phyloP scores from a whole-genome alignment of 768 basidiomycete genomes.

The Pulveroboletus sp. region DNA sequence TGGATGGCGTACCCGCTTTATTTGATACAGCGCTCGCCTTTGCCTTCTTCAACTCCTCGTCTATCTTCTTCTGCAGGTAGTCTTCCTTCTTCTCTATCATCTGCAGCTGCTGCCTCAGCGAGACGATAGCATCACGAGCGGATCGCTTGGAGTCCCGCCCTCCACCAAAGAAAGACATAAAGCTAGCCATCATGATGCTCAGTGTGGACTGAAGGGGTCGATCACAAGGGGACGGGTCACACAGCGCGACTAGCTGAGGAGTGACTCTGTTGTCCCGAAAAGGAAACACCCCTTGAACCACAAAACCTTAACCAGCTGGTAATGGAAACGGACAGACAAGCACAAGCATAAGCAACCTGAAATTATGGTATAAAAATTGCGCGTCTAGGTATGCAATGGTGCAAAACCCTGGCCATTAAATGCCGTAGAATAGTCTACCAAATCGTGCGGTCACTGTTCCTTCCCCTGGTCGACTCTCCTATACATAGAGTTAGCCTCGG shows the following conservation, averaged over 20 bases:
- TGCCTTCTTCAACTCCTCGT: constrained; percentile 90
- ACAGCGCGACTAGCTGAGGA: neutral
- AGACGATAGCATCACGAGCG: constrained; percentile 90
- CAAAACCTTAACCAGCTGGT: neutral
- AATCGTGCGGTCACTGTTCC: constrained; percentile 21
- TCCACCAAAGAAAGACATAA: constrained; percentile 89
- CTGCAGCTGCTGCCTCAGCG: constrained; percentile 86
- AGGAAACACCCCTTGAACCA: constrained; percentile 19
- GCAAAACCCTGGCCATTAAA: constrained; percentile 21
- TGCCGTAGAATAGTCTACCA: constrained; percentile 25
- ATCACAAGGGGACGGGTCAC: constrained; percentile 7
- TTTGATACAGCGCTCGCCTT: constrained; percentile 90
- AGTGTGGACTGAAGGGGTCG: neutral
- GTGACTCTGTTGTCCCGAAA: constrained; percentile 20
- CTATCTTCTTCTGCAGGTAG: constrained; percentile 91
- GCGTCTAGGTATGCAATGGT: constrained; percentile 26
- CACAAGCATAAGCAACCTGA: constrained; percentile 1
- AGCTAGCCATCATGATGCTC: constrained; percentile 58
- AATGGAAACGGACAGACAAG: neutral
- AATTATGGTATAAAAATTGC: constrained; percentile 28
- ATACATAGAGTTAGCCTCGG: constrained; percentile 9
- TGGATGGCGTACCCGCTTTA: constrained; percentile 66
- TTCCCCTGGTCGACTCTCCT: constrained; percentile 21
- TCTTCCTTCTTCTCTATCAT: constrained; percentile 99
- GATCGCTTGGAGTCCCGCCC: constrained; percentile 78